A percentile compares a stretch with the other conserved stretches of the same genome.
These are phyloP conservation scores for Zygosaccharomyces sapae DNA, from an alignment of 1,139 yeast genomes.

Conservation along the genomic window DNA sequence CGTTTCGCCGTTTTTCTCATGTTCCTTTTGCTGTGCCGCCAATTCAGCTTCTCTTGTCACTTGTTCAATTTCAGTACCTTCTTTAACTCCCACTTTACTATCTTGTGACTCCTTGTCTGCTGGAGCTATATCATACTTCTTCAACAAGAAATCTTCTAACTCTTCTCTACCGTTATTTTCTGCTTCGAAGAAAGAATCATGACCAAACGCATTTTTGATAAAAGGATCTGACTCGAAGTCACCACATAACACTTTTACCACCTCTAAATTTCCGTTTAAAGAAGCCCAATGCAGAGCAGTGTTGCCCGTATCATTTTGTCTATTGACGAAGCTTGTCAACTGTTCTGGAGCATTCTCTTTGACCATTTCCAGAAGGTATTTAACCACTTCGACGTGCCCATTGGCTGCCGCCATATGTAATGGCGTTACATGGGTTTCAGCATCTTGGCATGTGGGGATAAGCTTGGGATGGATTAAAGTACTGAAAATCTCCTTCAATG, in stretches of 20 bases:
- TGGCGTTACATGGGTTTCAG: constrained; percentile 64
- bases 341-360: constrained; percentile 32
- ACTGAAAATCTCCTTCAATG: constrained; percentile 61
- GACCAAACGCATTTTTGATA: constrained; percentile 65
- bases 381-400: constrained; percentile 72
- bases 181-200: constrained; percentile 86
- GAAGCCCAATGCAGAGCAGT: constrained; percentile 97
- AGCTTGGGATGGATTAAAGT: constrained; percentile 54
- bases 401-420: constrained; percentile 95
- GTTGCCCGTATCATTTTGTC: constrained; percentile 75
- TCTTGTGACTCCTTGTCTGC: constrained; percentile 44
- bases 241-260: constrained; percentile 67
- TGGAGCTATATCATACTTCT: constrained; percentile 69
- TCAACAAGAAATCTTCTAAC: constrained; percentile 67
- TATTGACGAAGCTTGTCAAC: constrained; percentile 48
- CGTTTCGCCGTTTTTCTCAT: constrained; percentile 17
- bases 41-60: constrained; percentile 40
- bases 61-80: constrained; percentile 42
- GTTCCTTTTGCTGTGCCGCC: constrained; percentile 19
- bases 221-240: constrained; percentile 78
- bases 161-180: constrained; percentile 65
- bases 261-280: constrained; percentile 72
- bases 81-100: constrained; percentile 33
- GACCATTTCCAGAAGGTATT: constrained; percentile 53
- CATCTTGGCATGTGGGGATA: constrained; percentile 45